Evolutionary conservation across 2,329 filamentous ascomycete species (phyloP), one percentile per base, ranked within the genome.

Genomic region (Penicillium sp.): DNA sequence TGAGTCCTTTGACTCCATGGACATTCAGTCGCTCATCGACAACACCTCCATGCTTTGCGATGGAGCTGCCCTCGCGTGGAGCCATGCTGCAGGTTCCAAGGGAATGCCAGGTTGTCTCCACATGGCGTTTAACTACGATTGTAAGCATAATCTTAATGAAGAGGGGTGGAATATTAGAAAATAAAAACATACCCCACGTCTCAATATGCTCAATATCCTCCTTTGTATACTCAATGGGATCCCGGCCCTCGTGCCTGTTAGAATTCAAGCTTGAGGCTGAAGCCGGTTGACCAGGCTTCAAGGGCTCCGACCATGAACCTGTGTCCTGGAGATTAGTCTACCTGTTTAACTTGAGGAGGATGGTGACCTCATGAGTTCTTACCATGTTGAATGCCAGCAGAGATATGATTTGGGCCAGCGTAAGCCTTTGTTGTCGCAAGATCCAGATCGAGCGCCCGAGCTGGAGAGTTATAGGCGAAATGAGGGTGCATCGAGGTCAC

Each of bases 1-100:
- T 92, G 66, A 92, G 82, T 16, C 87, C 86, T 79, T 90, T 83
- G 63, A 91, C 88, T 51, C 88, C 89, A 70, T 92, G 88, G 3
- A 92, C 89, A 64, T 91, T 92, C 55, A 92, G 82, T 58, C 89
- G 84, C 75, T 91, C 88, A 69, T 92, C 89, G 37, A 92, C 76
- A 0, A 92, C 89, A 58, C 89, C 89, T 14, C 71, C 71, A 67
- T 92, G 88, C 78, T 89, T 90, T 72, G 92, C 89, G 68, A 93
- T 90, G 67, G 84, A 87, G 78, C 92, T 93, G 58, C 90, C 90
- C 68, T 91, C 84, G 59, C 77, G 82, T 4, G 90, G 90, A 0
- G 88, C 89, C 88, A 92, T 92, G 52, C 86, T 90, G 77, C 88
- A 91, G 1, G 89, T 92, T 39, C 83, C 82, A 7, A 85, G 78